phyloP scores from a whole-genome alignment of 176 grass and related monocot species.

The Cymbopogon citratus region DNA sequence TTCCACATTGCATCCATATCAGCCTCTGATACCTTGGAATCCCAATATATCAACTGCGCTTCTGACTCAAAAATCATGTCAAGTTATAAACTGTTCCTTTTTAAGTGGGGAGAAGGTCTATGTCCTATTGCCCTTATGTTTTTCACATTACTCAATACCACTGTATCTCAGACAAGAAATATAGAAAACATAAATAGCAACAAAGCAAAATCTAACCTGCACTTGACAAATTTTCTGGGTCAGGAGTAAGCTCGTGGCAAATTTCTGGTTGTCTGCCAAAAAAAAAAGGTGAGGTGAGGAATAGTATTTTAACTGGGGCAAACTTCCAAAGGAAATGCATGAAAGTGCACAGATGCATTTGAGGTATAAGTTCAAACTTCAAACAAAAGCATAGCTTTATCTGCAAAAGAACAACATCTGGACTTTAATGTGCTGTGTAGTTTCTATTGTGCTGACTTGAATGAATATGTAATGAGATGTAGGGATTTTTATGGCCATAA shows the following conservation, averaged over 20 bases:
- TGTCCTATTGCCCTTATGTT: conserved; percentile 1
- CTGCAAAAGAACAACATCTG: background rate
- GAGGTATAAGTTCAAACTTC: conserved; percentile 13
- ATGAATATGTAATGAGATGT: background rate
- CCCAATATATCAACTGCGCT: conserved; percentile 69
- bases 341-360: background rate
- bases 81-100: conserved; percentile 4
- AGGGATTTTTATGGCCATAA: conserved; percentile 11
- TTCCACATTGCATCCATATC: conserved; percentile 89
- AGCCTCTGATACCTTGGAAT: conserved; percentile 63
- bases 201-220: conserved; percentile 49
- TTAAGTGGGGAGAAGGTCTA: background rate
- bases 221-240: conserved; percentile 27
- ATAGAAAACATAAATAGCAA: conserved; percentile 1
- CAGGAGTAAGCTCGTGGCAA: conserved; percentile 20
- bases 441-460: conserved; percentile 2
- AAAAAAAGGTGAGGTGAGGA: background rate
- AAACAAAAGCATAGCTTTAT: conserved; percentile 18
- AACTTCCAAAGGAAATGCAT: background rate
- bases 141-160: background rate
- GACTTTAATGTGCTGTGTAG: background rate
- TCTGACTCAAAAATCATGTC: conserved; percentile 40
- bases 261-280: conserved; percentile 50
- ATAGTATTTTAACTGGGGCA: conserved; percentile 15
- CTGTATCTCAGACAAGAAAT: background rate